Base-by-base conservation (phyloP, 768 basidiomycete genomes). In the Inosperma sp. region DNA sequence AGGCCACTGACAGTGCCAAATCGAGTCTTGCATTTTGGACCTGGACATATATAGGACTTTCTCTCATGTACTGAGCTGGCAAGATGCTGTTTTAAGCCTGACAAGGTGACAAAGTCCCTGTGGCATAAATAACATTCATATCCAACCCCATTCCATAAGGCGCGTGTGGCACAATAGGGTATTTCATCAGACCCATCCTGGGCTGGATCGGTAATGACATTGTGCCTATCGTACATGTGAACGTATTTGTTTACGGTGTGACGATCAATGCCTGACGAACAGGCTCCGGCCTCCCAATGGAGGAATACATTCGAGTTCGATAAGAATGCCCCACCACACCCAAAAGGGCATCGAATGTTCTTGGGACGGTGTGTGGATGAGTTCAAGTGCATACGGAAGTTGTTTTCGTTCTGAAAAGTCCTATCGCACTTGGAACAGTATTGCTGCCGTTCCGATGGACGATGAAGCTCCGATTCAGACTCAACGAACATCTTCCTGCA, bases 201-300 rank as follows among this genome's bases (percentile, higher is more conserved):
- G 6, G 65, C 53, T 5, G 81, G 77, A 55, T 80, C 65, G 19
- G 80, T 83, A 70, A 84, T 73, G 59, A 75, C 22, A 51, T 77
- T 68, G 25, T 59, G 40, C 3, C 53, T 65, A 62, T 84, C 82
- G 33, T 67, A 40, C 39, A 65, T 17, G 44, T 64, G 69, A 46
- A 80, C 65, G 46, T 58, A 63, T 34, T 59, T 58, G 65, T 78
- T 70, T 50, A 81, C 61, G 40, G 64, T 48, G 52, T 72, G 51
- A 49, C 66, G 64, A 30, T 57, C 57, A 31, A 75, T 62, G 12
- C 78, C 72, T 0, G 81, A 80, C 16, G 51, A 45, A 60, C 84
- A 84, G 7, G 59, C 52, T 3, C 82, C 83, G 10, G 73, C 65
- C 58, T 86, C 84, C 57, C 83, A 69, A 61, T 86, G 84, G 17